phyloP scores from a whole-genome alignment of 2,329 filamentous ascomycete species.

The Fusarium redolens region DNA sequence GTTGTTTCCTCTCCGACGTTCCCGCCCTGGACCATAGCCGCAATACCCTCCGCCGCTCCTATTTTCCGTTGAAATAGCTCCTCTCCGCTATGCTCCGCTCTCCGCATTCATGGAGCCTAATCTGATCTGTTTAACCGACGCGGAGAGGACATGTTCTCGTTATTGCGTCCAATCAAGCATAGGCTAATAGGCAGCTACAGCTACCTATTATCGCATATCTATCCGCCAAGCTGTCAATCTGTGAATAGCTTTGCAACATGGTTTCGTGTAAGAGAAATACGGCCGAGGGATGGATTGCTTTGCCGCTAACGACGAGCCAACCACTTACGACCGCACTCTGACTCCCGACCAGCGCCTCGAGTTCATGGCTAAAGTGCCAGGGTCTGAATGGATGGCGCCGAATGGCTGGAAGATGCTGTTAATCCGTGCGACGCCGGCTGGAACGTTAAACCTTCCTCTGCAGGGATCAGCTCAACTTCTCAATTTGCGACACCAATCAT shows the following conservation, averaged over 20 bases:
- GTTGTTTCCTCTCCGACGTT: not conserved
- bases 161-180: constrained; percentile 38
- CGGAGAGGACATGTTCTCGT: constrained; percentile 13
- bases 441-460: constrained; percentile 45
- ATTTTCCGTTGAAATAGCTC: constrained; percentile 18
- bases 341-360: constrained; percentile 24
- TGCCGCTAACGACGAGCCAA: constrained; percentile 36
- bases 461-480: constrained; percentile 38
- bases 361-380: constrained; percentile 20
- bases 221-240: constrained; percentile 39
- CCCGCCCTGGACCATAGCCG: not conserved
- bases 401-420: constrained; percentile 41
- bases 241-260: constrained; percentile 49
- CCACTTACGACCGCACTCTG: constrained; percentile 41
- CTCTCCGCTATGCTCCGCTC: constrained; percentile 33
- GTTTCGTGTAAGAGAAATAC: constrained; percentile 53
- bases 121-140: constrained; percentile 41
- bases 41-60: constrained; percentile 14
- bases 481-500: constrained; percentile 49
- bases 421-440: constrained; percentile 41
- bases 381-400: constrained; percentile 32
- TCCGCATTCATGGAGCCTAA: constrained; percentile 33
- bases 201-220: constrained; percentile 36
- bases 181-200: constrained; percentile 23
- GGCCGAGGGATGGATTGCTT: constrained; percentile 32